Evolutionary conservation across 2,329 filamentous ascomycete species (phyloP).

Genomic region (Aspergillus fumigatiaffinis): DNA sequence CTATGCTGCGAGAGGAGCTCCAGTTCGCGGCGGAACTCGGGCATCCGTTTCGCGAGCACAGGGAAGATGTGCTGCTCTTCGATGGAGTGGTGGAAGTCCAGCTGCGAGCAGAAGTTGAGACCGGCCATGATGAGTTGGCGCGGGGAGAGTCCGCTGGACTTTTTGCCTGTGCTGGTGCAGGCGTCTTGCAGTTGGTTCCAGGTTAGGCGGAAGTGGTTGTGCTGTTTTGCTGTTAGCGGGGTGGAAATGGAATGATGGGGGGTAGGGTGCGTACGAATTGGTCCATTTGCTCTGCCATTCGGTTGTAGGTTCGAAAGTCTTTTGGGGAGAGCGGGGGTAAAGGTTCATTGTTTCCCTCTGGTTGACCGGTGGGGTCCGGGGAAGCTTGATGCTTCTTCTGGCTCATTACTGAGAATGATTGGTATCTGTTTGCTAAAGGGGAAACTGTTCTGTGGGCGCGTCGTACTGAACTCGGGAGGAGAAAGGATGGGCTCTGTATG

Average conservation of each 20-base stretch:
- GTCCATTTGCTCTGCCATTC: slow-evolving; percentile 72
- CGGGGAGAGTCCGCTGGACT: slow-evolving; percentile 62
- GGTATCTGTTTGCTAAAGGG: not conserved
- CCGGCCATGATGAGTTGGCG: slow-evolving; percentile 65
- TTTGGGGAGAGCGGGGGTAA: slow-evolving; percentile 61
- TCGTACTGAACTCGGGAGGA: not conserved
- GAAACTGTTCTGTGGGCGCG: not conserved
- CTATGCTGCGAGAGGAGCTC: slow-evolving; percentile 71
- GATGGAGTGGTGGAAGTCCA: slow-evolving; percentile 76
- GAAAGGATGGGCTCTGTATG: not conserved
- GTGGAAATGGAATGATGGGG: not conserved
- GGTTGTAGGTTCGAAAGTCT: slow-evolving; percentile 69
- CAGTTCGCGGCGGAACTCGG: slow-evolving; percentile 65
- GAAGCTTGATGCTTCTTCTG: not conserved
- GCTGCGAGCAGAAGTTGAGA: slow-evolving; percentile 64
- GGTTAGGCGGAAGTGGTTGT: slow-evolving; percentile 69
- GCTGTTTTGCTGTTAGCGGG: slow-evolving; percentile 46
- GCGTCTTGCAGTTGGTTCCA: slow-evolving; percentile 71
- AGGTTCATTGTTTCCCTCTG: slow-evolving; percentile 13
- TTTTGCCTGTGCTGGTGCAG: slow-evolving; percentile 52
- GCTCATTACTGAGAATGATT: not conserved
- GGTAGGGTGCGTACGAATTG: slow-evolving; percentile 53
- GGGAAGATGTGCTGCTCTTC: slow-evolving; percentile 83
- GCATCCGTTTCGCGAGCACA: slow-evolving; percentile 70
- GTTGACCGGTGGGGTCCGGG: not conserved